Evolutionary conservation across 805 yeast species (phyloP).

Genomic region (Ogataea ramenticola): DNA sequence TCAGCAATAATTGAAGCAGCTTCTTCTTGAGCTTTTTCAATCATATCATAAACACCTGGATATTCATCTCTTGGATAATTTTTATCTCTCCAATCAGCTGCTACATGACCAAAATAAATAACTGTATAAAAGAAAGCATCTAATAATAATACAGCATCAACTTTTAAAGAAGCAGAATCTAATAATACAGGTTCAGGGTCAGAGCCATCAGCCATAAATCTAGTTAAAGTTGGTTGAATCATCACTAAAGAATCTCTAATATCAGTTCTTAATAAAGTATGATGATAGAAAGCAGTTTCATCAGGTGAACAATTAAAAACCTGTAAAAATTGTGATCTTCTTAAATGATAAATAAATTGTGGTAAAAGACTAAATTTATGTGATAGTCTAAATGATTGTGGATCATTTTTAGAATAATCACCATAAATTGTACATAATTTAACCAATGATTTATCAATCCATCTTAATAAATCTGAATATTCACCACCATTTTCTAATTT

Average conservation of each 20-base stretch:
- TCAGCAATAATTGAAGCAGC: slow-evolving; percentile 89
- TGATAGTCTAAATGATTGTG: slow-evolving; percentile 72
- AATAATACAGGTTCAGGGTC: slow-evolving; percentile 90
- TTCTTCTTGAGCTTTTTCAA: slow-evolving; percentile 85
- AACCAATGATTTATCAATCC: slow-evolving; percentile 91
- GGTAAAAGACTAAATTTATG: slow-evolving; percentile 86
- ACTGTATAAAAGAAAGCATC: slow-evolving; percentile 97
- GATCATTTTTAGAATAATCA: slow-evolving; percentile 83
- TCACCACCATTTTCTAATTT: slow-evolving; percentile 76
- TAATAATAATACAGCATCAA: slow-evolving; percentile 77
- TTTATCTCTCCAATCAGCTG: slow-evolving; percentile 93
- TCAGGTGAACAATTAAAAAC: slow-evolving; percentile 98
- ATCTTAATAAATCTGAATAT: slow-evolving; percentile 78
- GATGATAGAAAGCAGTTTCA: slow-evolving; percentile 96
- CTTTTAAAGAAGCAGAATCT: slow-evolving; percentile 88
- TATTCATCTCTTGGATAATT: slow-evolving; percentile 93
- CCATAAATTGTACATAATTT: slow-evolving; percentile 90
- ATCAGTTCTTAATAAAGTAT: slow-evolving; percentile 84
- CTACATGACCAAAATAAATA: slow-evolving; percentile 90
- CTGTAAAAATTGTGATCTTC: slow-evolving; percentile 93
- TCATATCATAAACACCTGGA: slow-evolving; percentile 76
- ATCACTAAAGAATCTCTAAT: slow-evolving; percentile 87
- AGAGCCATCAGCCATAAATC: slow-evolving; percentile 67
- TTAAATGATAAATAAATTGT: slow-evolving; percentile 89
- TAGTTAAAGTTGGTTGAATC: slow-evolving; percentile 95